phyloP scores from a whole-genome alignment of 345 rosid species.

The Eucalyptus virginea region DNA sequence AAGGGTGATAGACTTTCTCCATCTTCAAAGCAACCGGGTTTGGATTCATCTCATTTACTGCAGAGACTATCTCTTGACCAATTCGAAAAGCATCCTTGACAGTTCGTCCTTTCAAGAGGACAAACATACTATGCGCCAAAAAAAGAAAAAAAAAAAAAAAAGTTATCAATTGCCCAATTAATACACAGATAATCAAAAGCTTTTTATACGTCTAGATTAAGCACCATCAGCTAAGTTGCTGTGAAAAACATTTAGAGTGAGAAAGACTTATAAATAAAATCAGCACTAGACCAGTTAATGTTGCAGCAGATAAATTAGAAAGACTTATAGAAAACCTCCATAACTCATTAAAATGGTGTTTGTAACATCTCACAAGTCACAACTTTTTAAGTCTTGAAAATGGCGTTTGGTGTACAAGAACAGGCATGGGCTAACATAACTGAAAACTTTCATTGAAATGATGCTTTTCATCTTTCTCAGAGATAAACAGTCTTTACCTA shows the following conservation, averaged over 20 bases:
- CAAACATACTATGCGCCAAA: slow-evolving; percentile 67
- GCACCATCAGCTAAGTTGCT: neutral
- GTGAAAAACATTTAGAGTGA: neutral
- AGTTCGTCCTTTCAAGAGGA: slow-evolving; percentile 73
- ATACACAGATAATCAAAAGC: neutral
- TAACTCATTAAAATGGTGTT: neutral
- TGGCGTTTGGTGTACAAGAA: neutral
- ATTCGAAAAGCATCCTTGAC: slow-evolving; percentile 57
- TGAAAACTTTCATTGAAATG: neutral
- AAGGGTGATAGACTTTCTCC: slow-evolving; percentile 95
- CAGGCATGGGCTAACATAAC: neutral
- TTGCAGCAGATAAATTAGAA: neutral
- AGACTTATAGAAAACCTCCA: neutral
- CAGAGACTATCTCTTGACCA: slow-evolving; percentile 81
- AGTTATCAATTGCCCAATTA: neutral
- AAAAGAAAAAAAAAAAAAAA: neutral
- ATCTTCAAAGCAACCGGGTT: slow-evolving; percentile 81
- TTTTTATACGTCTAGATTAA: neutral
- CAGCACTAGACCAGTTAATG: neutral
- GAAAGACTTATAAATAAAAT: neutral
- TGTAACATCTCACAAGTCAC: neutral
- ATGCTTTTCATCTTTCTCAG: neutral
- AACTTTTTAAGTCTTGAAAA: neutral
- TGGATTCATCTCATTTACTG: slow-evolving; percentile 83
- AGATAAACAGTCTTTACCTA: slow-evolving; percentile 36